Conservation (phyloP, 345 rosid genomes). For the Laguncularia racemosa region DNA sequence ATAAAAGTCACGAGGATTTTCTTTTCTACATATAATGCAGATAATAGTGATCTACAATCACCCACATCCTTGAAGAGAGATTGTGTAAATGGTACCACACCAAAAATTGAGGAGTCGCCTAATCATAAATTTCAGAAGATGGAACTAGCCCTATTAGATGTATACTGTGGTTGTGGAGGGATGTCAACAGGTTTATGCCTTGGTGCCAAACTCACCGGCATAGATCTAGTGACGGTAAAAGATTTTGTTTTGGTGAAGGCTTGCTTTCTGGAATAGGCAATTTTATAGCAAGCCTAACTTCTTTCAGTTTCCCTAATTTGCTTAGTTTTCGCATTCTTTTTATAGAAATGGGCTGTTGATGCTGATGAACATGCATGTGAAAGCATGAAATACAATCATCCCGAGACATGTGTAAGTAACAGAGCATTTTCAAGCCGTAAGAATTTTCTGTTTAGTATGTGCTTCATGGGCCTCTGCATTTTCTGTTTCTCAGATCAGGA, state of each 20-base stretch:
- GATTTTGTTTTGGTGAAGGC: constrained; percentile 12
- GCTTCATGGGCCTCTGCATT: too few species aligned
- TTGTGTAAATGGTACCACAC: constrained; percentile 11
- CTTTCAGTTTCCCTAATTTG: background rate
- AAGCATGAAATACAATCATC: constrained; percentile 86
- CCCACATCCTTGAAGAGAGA: constrained; percentile 14
- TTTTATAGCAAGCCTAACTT: background rate
- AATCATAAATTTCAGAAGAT: constrained; percentile 23
- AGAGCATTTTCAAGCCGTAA: too few species aligned
- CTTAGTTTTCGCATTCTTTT: constrained; percentile 1
- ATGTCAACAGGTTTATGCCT: constrained; percentile 91
- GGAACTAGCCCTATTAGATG: constrained; percentile 61
- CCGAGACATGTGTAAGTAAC: constrained; percentile 52
- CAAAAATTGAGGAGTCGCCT: constrained; percentile 18
- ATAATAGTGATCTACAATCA: constrained; percentile 13
- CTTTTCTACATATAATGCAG: constrained; percentile 16
- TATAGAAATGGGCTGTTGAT: constrained; percentile 91
- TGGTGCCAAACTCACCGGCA: constrained; percentile 67
- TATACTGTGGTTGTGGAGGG: constrained; percentile 96
- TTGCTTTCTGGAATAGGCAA: constrained; percentile 1
- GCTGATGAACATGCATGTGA: constrained; percentile 58
- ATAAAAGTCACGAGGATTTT: background rate
- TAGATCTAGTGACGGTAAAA: constrained; percentile 72
- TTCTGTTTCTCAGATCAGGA: constrained; percentile 48
- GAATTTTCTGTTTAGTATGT: too few species aligned